Evolutionary conservation across 23 red algal genomes (phyloP), one percentile per base, ranked within the genome.

Genomic region (Gracilaria domingensis): DNA sequence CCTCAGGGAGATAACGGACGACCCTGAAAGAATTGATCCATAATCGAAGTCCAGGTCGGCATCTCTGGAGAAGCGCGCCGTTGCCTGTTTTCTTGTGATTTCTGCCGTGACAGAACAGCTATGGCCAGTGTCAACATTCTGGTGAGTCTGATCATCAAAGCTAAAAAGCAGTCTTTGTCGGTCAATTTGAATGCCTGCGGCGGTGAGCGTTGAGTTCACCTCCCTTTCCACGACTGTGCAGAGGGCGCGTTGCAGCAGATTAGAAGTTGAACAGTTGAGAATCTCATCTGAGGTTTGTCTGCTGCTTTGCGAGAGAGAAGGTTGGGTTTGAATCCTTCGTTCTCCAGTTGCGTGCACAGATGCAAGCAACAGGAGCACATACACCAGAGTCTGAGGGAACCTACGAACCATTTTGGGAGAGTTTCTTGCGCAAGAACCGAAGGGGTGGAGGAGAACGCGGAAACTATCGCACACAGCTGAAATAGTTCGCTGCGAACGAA

Each of bases 81-180:
- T 3, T 2, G 51, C 45, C 51, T 4, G 17, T 21, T 33, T 53
- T 53, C 75, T 3, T 58, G 30, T 53, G 14, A 79, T 49, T 13
- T 79, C 13, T 21, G 75, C 75, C 11, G 47, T 53, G 3, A 58
- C 28, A 3, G 75, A 79, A 32, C 75, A 79, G 75, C 75, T 79
- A 32, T 79, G 75, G 36, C 75, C 75, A 9, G 75, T 79, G 5
- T 79, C 75, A 55, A 79, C 51, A 3, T 50, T 79, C 21, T 79
- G 36, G 36, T 79, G 75, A 30, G 45, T 58, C 1, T 23, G 75
- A 58, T 79, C 51, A 21, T 79, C 75, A 33, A 28, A 79, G 28
- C 51, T 79, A 42, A 79, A 53, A 2, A 79, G 39, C 17, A 50
- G 12, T 20, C 47, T 38, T 8, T 79, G 12, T 79, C 51, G 33